Conservation (phyloP, 345 rosid genomes). For the Eucalyptus caleyi region DNA sequence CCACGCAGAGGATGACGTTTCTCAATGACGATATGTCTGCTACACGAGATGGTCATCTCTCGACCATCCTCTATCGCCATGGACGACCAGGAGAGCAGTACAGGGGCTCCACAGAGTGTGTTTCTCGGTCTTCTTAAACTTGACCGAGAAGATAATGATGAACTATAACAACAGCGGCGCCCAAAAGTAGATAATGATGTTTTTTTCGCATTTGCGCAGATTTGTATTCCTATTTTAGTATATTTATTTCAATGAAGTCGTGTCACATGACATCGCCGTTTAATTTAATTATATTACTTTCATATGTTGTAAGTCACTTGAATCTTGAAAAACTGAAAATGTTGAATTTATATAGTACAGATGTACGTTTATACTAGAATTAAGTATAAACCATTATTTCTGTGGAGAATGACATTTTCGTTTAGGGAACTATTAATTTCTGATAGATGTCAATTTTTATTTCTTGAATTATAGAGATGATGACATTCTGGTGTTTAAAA, state of each 20-base stretch:
- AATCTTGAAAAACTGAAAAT: too few relatives aligned
- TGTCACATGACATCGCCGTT: too few relatives aligned
- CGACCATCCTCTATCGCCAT: background rate
- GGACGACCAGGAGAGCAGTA: background rate
- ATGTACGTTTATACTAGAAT: too few relatives aligned
- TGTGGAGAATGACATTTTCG: background rate
- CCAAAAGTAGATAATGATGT: background rate
- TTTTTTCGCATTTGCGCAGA: too few relatives aligned
- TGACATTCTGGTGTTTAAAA: background rate
- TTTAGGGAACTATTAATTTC: background rate
- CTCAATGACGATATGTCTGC: background rate
- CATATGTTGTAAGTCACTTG: too few relatives aligned
- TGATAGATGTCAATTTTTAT: background rate
- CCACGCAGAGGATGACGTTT: background rate
- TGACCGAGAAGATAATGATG: background rate
- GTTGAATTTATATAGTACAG: too few relatives aligned
- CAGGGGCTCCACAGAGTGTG: background rate
- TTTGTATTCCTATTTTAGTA: too few relatives aligned
- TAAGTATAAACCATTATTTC: too few relatives aligned
- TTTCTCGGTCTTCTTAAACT: background rate
- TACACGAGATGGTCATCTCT: background rate
- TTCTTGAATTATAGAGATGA: background rate
- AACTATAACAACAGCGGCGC: background rate
- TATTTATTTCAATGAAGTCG: too few relatives aligned
- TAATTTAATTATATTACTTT: too few relatives aligned